phyloP scores from a whole-genome alignment of 2,329 filamentous ascomycete species.

The Monosporascus cannonballus region DNA sequence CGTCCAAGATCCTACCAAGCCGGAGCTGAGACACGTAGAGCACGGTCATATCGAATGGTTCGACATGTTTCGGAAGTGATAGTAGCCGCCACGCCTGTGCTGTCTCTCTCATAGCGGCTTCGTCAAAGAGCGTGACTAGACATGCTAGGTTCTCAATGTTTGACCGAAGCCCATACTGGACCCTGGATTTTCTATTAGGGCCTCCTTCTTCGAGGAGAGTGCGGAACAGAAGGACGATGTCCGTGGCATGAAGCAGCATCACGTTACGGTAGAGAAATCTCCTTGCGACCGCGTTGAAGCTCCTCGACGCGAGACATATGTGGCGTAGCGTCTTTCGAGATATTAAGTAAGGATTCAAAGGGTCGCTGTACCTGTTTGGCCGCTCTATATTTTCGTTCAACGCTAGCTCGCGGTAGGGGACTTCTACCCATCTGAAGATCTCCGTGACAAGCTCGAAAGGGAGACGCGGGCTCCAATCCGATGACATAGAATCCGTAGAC shows the following conservation, averaged over 20 bases:
- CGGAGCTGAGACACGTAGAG: neutral
- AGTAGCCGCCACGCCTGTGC: neutral
- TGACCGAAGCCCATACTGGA: neutral
- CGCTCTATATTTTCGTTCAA: neutral
- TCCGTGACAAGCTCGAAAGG: neutral
- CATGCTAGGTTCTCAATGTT: neutral
- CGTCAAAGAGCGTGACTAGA: neutral
- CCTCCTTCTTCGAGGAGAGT: neutral
- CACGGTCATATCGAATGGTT: neutral
- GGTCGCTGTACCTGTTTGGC: neutral
- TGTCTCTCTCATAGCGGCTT: neutral
- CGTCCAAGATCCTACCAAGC: neutral
- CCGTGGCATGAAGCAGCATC: neutral
- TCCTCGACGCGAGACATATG: neutral
- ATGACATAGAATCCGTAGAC: neutral
- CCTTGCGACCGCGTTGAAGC: neutral
- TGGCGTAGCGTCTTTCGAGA: neutral
- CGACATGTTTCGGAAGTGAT: neutral
- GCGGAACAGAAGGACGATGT: neutral
- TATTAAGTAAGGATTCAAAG: neutral
- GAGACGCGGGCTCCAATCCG: neutral
- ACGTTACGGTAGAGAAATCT: neutral
- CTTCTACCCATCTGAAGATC: neutral
- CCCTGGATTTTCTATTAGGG: neutral
- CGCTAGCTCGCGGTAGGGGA: neutral